Evolutionary conservation across 2,329 filamentous ascomycete genomes (phyloP).

Genomic region (Pseudocercospora crystallina): DNA sequence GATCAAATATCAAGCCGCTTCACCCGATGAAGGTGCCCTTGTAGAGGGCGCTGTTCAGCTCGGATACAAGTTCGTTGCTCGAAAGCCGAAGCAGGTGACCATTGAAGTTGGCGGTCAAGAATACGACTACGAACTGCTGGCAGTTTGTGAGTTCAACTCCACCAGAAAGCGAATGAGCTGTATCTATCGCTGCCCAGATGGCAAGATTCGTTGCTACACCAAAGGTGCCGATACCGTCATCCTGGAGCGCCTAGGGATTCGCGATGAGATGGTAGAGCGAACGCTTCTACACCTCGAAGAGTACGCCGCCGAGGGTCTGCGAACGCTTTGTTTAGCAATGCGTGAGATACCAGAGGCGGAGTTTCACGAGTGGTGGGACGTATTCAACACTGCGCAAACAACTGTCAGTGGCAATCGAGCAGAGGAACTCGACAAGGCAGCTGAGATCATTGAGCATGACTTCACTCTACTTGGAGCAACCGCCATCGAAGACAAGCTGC

Average conservation of each 20-base stretch:
- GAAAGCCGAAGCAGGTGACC: slow-evolving; percentile 84
- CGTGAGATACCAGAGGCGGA: slow-evolving; percentile 88
- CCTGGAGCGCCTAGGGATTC: slow-evolving; percentile 77
- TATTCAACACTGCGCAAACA: slow-evolving; percentile 84
- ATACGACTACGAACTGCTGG: slow-evolving; percentile 83
- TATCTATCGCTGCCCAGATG: slow-evolving; percentile 93
- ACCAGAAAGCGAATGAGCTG: slow-evolving; percentile 97
- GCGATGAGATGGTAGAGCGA: slow-evolving; percentile 79
- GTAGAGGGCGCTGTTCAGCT: slow-evolving; percentile 84
- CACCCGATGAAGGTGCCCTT: slow-evolving; percentile 93
- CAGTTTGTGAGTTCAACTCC: slow-evolving; percentile 99
- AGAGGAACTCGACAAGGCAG: slow-evolving; percentile 94
- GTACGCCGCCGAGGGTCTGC: slow-evolving; percentile 92
- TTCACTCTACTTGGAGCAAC: slow-evolving; percentile 90
- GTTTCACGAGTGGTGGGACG: slow-evolving; percentile 79
- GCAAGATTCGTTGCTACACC: slow-evolving; percentile 88
- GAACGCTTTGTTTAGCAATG: slow-evolving; percentile 92
- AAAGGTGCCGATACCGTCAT: slow-evolving; percentile 99
- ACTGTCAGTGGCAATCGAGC: slow-evolving; percentile 90
- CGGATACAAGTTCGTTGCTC: slow-evolving; percentile 86
- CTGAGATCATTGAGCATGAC: slow-evolving; percentile 91
- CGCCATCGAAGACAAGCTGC: slow-evolving; percentile 93
- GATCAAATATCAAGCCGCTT: slow-evolving; percentile 98
- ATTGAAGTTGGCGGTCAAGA: slow-evolving; percentile 73
- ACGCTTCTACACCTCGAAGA: slow-evolving; percentile 96